A percentile compares a stretch with the other conserved stretches of the same genome.
These are phyloP conservation scores for Teunomyces pallodes DNA, from an alignment of 805 yeast species.

Conservation along the genomic window DNA sequence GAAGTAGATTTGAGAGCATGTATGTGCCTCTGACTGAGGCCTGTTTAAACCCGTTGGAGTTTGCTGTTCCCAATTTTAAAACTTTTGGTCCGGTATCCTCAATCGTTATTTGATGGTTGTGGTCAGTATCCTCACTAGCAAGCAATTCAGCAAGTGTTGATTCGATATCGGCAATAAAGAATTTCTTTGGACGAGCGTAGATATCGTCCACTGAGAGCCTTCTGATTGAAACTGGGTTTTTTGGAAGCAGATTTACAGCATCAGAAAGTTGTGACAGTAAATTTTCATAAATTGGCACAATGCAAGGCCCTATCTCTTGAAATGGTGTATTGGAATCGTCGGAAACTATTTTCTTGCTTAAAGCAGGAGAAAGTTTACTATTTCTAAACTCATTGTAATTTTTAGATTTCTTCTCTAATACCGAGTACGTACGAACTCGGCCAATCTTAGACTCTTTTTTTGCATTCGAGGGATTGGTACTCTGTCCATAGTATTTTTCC, in stretches of 20 bases:
- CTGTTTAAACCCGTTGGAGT: slow-evolving; percentile 76
- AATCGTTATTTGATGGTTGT: slow-evolving; percentile 77
- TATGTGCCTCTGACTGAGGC: slow-evolving; percentile 83
- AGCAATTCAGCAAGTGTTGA: slow-evolving; percentile 66
- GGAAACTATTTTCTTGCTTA: too few relatives aligned
- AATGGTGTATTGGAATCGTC: too few relatives aligned
- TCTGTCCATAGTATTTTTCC: slow-evolving; percentile 67
- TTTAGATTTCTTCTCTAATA: slow-evolving; percentile 20
- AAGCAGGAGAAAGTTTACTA: neutral
- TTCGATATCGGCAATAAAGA: slow-evolving; percentile 74
- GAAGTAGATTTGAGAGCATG: slow-evolving; percentile 80
- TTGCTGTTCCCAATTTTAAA: slow-evolving; percentile 75
- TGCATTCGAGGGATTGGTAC: slow-evolving; percentile 51
- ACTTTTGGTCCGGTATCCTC: slow-evolving; percentile 85
- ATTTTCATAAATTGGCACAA: slow-evolving; percentile 26
- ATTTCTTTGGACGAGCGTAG: slow-evolving; percentile 40
- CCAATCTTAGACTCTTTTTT: slow-evolving; percentile 40
- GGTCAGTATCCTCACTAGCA: slow-evolving; percentile 80
- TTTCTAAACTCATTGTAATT: slow-evolving; percentile 3
- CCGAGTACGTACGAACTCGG: slow-evolving; percentile 58
- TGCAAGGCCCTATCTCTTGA: slow-evolving; percentile 19
- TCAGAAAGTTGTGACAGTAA: too few relatives aligned
- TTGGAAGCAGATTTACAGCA: too few relatives aligned
- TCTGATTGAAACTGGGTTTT: slow-evolving; percentile 11
- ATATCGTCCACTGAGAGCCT: slow-evolving; percentile 34